A percentile compares a stretch with the other conserved stretches of the same genome.
Conservation (phyloP, 73 alveolate species). For the Loxodes magnus region DNA sequence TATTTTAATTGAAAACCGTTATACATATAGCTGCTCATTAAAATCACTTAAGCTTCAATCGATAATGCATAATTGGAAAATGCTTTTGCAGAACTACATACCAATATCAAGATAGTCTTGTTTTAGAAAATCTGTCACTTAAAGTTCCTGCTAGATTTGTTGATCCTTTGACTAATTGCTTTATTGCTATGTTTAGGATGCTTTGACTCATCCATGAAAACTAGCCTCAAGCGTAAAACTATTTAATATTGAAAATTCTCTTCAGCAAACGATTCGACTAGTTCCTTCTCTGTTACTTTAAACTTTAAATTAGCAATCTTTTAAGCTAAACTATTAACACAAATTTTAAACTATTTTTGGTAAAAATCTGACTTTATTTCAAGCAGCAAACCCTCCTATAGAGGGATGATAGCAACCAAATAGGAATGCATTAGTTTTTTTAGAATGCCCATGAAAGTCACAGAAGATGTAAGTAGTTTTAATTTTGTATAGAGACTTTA, state of each 20-base stretch:
- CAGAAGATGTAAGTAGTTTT: constrained; percentile 90
- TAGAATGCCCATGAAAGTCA: constrained; percentile 99
- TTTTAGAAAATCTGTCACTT: too few relatives aligned
- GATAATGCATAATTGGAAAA: too few relatives aligned
- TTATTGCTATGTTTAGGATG: too few relatives aligned
- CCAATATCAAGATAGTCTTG: too few relatives aligned
- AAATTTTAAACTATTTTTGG: constrained; percentile 70
- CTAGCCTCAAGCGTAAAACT: constrained; percentile 85
- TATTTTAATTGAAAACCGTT: too few relatives aligned
- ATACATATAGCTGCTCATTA: too few relatives aligned
- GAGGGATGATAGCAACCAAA: constrained; percentile 6
- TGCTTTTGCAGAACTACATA: too few relatives aligned
- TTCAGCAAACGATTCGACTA: constrained; percentile 79
- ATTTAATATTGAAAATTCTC: constrained; percentile 75
- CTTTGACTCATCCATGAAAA: constrained; percentile 92
- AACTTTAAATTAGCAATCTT: constrained; percentile 78
- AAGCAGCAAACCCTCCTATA: constrained; percentile 37
- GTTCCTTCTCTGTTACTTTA: constrained; percentile 83
- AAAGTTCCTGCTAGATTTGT: too few relatives aligned
- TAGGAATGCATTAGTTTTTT: constrained; percentile 34
- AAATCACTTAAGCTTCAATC: too few relatives aligned
- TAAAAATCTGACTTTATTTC: constrained; percentile 72
- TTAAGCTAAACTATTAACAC: constrained; percentile 69
- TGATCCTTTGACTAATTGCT: too few relatives aligned
- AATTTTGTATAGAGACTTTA: constrained; percentile 75